Base-by-base conservation (phyloP, 2,329 filamentous ascomycete genomes). In the Cadophora sp. region DNA sequence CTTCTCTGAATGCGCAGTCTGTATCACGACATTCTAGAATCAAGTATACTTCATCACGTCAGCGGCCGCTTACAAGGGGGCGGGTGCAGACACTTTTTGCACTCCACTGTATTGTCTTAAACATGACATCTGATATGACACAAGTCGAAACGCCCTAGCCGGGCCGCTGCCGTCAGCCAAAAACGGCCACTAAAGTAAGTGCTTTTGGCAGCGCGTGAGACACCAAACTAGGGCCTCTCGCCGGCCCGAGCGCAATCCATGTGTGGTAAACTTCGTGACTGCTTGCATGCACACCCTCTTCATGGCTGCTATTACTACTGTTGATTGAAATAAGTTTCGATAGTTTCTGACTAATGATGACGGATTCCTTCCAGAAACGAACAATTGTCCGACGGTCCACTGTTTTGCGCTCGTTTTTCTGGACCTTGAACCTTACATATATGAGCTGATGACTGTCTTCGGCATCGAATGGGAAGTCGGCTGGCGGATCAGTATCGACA, bases 231-330 rank as follows among this genome's bases (percentile, higher is more conserved):
- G 26, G 37, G 27, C 59, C 34, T 43, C n/a, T 19, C 22, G 16
- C 59, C 65, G 60, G 51, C 65, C 65, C 65, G 60, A 67, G 60
- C 51, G 40, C 31, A 48, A 24, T 46, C 19, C 19, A 46, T 22
- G 43, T 22, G 6, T 22, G 43, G 19, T 48, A 22, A 48, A 48
- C 43, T 48, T 22, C 43, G 6, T 48, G 7, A 11, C 12, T 48
- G 37, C 58, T 61, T 6, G 29, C 31, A 37, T 40, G 55, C 29
- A 11, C 9, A n/a, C 53, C 37, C 26, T 27, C 53, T 58, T 58
- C 31, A 24, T 59, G 19, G n/a, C 29, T 37, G 3, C 37, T 43
- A 11, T 11, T 34, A 19, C 40, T 43, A 16, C 40, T 43, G 40
- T 14, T 43, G 40, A 48, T 48, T 19, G 43, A 48, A 22, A 1